Conservation (phyloP, 345 rosid genomes). For the Eucalyptus brandiana region DNA sequence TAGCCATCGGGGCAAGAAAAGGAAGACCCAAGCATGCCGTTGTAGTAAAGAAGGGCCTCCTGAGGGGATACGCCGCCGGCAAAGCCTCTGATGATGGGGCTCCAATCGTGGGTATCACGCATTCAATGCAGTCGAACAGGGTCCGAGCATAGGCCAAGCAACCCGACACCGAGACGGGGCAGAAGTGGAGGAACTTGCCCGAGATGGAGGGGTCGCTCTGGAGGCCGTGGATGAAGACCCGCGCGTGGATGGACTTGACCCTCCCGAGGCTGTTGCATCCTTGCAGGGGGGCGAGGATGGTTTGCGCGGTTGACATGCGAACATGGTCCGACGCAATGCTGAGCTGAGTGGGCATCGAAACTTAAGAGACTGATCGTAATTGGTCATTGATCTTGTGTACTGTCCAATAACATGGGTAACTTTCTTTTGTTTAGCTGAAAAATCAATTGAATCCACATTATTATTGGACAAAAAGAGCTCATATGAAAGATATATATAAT, state of each 20-base stretch:
- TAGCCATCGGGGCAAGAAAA: constrained; percentile 19
- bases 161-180: constrained; percentile 17
- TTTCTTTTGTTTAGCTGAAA: background rate
- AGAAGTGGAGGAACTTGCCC: constrained; percentile 21
- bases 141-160: constrained; percentile 14
- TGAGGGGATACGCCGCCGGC: background rate
- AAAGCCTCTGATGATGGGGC: constrained; percentile 18
- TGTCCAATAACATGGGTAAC: background rate
- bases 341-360: background rate
- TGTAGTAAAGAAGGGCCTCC: constrained; percentile 8
- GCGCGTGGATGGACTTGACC: constrained; percentile 30
- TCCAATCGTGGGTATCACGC: constrained; percentile 14
- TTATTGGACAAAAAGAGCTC: background rate
- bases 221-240: constrained; percentile 26
- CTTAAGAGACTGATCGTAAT: background rate
- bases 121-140: constrained; percentile 15
- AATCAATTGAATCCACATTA: background rate
- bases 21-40: background rate
- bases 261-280: constrained; percentile 29
- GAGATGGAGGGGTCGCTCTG: constrained; percentile 23
- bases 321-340: background rate
- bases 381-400: background rate
- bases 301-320: background rate
- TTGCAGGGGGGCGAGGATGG: constrained; percentile 3
- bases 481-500: background rate